Evolutionary conservation across 352 stramenopile species (phyloP), one percentile per base, ranked within the genome.

Genomic region (Phytophthora sp.): DNA sequence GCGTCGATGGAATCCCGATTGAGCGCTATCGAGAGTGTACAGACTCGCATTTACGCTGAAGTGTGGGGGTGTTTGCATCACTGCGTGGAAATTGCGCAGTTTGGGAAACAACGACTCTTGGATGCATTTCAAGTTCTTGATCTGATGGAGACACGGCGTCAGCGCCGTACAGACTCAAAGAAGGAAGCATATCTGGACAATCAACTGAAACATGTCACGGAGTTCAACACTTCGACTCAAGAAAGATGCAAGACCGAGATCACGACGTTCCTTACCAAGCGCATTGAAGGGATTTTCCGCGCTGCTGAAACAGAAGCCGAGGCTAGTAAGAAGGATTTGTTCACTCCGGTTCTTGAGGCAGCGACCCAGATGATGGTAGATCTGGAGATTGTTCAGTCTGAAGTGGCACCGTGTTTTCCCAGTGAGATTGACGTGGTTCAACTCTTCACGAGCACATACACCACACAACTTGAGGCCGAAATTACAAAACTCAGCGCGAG

Each of bases 391-490:
- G 80, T 95, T 0, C 82, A 94, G 50, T 76, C 73, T 8, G 84
- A 95, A 15, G 87, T 95, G 26, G 74, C 80, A 13, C 41, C 65
- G 9, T 94, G 80, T 30, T 95, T 95, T 49, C 87, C 87, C 12
- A 71, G 52, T 9, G 81, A 92, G 7, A 84, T 95, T n/a, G 85
- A 95, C 39, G 73, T 93, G 6, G 73, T 95, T 20, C 66, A 91
- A n/a, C 69, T 95, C 24, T 93, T 91, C 33, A 84, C 83, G 2
- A 76, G 55, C 41, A 90, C 84, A n/a, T 94, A 95, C 71, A 95
- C 88, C 41, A 67, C 79, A 1, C 69, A 88, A 11, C 59, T 95
- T 1, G 87, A 95, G 45, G 75, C 52, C 8, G 79, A 91, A 50
- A 91, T 95, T 52, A 79, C 61, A 11, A 80, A 66, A 27, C 76